Evolutionary conservation across 1,284 basidiomycete genomes (phyloP).

Genomic region (Trichosporon faecale): DNA sequence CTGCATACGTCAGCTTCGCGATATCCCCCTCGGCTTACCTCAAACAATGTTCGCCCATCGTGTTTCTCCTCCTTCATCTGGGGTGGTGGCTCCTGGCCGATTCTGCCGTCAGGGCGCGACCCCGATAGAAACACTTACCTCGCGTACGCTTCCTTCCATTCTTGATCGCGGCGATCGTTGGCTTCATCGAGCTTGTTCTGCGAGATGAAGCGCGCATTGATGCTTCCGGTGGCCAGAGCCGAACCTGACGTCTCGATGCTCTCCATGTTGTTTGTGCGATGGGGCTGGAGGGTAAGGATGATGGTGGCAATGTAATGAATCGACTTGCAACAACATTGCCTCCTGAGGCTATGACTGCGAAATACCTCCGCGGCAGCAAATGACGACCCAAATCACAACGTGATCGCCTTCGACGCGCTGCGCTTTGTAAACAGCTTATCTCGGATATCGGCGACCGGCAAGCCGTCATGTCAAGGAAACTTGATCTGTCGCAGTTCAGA

Average conservation of each 20-base stretch:
- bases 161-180: conserved; percentile 69
- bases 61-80: conserved; percentile 59
- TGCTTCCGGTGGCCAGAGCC: conserved; percentile 32
- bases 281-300: no score
- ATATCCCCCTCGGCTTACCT: conserved; percentile 59
- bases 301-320: no score
- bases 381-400: background rate
- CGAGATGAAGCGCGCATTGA: conserved; percentile 58
- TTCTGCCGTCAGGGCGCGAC: conserved; percentile 54
- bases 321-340: background rate
- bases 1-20: conserved; percentile 50
- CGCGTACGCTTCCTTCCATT: conserved; percentile 90
- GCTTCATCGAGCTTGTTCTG: conserved; percentile 76
- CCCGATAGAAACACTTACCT: conserved; percentile 56
- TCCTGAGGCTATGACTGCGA: background rate
- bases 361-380: conserved; percentile 7
- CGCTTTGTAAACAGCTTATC: background rate
- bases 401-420: background rate
- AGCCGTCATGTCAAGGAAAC: conserved; percentile 34
- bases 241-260: conserved; percentile 26
- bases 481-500: conserved; percentile 50
- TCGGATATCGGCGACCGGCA: background rate
- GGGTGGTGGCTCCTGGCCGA: conserved; percentile 83
- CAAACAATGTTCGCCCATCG: conserved; percentile 83
- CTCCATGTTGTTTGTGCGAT: conserved; percentile 13